Conservation (phyloP, 1,139 yeast genomes). For the Candida sojae region DNA sequence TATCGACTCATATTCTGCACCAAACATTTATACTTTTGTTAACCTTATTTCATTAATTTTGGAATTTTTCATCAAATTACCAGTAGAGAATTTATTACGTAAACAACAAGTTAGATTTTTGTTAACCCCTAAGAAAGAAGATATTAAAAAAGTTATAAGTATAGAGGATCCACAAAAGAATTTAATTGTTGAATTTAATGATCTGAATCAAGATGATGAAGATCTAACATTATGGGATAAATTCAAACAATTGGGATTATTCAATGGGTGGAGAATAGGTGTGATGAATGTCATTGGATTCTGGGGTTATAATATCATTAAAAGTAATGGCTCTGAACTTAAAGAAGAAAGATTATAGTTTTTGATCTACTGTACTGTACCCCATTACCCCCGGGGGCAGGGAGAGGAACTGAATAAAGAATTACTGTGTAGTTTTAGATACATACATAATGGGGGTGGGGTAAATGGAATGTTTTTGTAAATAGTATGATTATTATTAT, state of each 20-base stretch:
- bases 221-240: constrained; percentile 17
- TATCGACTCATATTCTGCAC: constrained; percentile 68
- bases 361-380: background rate
- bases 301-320: constrained; percentile 75
- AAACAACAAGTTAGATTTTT: constrained; percentile 79
- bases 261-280: constrained; percentile 93
- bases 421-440: too few species aligned
- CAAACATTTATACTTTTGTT: constrained; percentile 53
- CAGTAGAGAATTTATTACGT: constrained; percentile 82
- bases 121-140: constrained; percentile 41
- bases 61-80: constrained; percentile 77
- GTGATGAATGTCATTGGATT: constrained; percentile 75
- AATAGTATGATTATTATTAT: too few species aligned
- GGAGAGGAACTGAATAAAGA: too few species aligned
- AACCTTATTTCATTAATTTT: constrained; percentile 59
- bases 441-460: too few species aligned
- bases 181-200: constrained; percentile 50
- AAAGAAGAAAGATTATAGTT: constrained; percentile 38
- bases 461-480: too few species aligned
- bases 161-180: constrained; percentile 45
- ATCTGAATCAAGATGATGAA: constrained; percentile 9
- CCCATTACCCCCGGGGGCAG: too few species aligned
- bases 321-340: constrained; percentile 49
- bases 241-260: constrained; percentile 45
- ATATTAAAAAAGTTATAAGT: constrained; percentile 35